Evolutionary conservation across 192 early-diverging fungal species (phyloP), one percentile per base, ranked within the genome.

Genomic region (Coemansia sp.): DNA sequence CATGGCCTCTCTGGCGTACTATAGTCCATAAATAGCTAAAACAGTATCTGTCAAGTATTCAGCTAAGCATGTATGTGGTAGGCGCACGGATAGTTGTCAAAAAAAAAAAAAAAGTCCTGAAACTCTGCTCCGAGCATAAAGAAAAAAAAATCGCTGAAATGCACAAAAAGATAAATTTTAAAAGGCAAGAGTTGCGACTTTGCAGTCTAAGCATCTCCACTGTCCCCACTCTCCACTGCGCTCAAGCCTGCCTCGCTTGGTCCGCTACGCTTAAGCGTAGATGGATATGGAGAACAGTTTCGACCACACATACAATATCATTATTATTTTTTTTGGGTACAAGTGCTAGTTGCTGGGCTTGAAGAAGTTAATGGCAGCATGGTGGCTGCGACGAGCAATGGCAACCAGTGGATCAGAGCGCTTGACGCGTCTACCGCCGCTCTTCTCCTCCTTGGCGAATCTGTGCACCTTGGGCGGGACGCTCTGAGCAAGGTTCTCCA

Each of bases 361-460:
- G 57, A 77, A 67, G 40, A 83, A 83, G 42, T 70, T 68, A 59
- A 83, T 68, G 6, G 75, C 72, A 4, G 75, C 65, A 63, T 75
- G 68, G 39, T 66, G 53, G 72, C 61, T 68, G 57, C 66, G 64
- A 9, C 73, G 72, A 23, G 80, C 80, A 64, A 83, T 83, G 44
- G 53, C 72, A 28, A 62, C 66, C 4, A 83, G 66, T 39, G 80
- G 80, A 57, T 72, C 67, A 19, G 72, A 66, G 60, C 69, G 75
- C 64, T 63, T 46, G 67, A 83, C 55, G n/a, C 75, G 75, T 19
- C 46, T 57, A 38, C 69, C 75, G 38, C 80, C 75, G 3, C 44
- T 46, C 67, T 74, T 77, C 35, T 72, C 69, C 35, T 72, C 69
- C 37, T 58, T 61, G 6, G 43, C 50, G 38, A 77, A 77, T 0